These are phyloP conservation scores for Polyporus arcularius DNA, from an alignment of 768 basidiomycete species.

Conservation along the genomic window DNA sequence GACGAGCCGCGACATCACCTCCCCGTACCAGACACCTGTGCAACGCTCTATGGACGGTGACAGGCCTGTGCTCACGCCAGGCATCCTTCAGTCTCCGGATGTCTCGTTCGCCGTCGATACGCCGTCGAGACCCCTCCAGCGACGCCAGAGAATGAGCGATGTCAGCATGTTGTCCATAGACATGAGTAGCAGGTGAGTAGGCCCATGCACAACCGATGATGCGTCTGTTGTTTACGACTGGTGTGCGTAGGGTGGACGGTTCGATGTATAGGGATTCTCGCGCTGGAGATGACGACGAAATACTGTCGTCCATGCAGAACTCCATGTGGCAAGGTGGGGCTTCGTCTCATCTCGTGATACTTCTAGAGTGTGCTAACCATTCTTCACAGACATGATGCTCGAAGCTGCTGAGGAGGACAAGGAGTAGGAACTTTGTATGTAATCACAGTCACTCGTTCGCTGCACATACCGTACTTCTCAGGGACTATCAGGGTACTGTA, in stretches of 20 bases:
- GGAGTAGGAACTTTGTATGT: slow-evolving; percentile 10
- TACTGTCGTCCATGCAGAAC: slow-evolving; percentile 59
- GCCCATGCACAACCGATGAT: background rate
- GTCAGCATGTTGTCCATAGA: slow-evolving; percentile 57
- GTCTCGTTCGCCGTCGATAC: slow-evolving; percentile 48
- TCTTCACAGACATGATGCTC: slow-evolving; percentile 41
- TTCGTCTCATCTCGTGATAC: background rate
- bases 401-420: slow-evolving; percentile 48
- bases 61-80: slow-evolving; percentile 40
- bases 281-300: slow-evolving; percentile 36
- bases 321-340: slow-evolving; percentile 74
- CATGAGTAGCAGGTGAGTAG: slow-evolving; percentile 49
- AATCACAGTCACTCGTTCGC: slow-evolving; percentile 9
- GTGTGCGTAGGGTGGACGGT: slow-evolving; percentile 26
- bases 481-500: slow-evolving; percentile 15
- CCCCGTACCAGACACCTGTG: slow-evolving; percentile 29
- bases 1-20: slow-evolving; percentile 58
- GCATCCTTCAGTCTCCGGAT: slow-evolving; percentile 40
- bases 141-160: slow-evolving; percentile 60
- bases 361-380: background rate
- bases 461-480: slow-evolving; percentile 9
- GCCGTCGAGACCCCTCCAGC: slow-evolving; percentile 46
- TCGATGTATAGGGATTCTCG: slow-evolving; percentile 26
- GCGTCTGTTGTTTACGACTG: background rate
- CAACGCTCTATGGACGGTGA: slow-evolving; percentile 22